phyloP scores from a whole-genome alignment of 441 rosid genomes.

The Populus trichocarpa region DNA sequence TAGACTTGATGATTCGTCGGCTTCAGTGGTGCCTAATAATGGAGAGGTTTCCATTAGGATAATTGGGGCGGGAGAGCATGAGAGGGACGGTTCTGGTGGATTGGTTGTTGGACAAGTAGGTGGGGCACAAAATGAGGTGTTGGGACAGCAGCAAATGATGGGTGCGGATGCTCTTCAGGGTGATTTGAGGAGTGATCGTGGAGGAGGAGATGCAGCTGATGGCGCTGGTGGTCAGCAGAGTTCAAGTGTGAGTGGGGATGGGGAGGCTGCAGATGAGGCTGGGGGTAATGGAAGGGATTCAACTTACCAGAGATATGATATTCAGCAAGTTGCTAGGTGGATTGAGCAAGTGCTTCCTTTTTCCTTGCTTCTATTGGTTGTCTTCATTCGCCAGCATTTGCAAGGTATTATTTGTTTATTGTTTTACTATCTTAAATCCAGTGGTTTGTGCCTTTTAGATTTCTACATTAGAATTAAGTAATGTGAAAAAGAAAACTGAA shows the following conservation, averaged over 20 bases:
- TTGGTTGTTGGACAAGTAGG: slow-evolving; percentile 48
- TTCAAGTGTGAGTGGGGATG: slow-evolving; percentile 36
- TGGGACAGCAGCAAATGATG: slow-evolving; percentile 26
- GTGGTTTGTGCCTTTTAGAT: not conserved
- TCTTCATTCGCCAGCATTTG: slow-evolving; percentile 79
- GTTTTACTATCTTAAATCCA: not conserved
- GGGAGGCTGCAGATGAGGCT: slow-evolving; percentile 40
- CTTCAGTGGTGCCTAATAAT: slow-evolving; percentile 21
- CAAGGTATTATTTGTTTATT: slow-evolving; percentile 51
- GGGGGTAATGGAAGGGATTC: slow-evolving; percentile 58
- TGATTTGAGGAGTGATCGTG: slow-evolving; percentile 43
- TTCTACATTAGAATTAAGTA: not conserved
- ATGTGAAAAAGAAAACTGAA: not conserved
- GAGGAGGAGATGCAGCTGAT: slow-evolving; percentile 43
- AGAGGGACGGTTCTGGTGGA: slow-evolving; percentile 47
- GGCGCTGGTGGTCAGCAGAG: slow-evolving; percentile 37
- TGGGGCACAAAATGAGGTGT: slow-evolving; percentile 41
- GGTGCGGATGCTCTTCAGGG: slow-evolving; percentile 37
- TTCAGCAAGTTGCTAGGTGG: slow-evolving; percentile 84
- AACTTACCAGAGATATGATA: slow-evolving; percentile 72
- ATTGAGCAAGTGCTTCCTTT: slow-evolving; percentile 78
- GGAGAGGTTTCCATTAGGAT: slow-evolving; percentile 98
- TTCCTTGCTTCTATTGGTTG: slow-evolving; percentile 69
- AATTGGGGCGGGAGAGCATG: slow-evolving; percentile 66
- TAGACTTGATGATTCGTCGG: slow-evolving; percentile 43